Base-by-base conservation (phyloP, 179 eudicot species). In the Gypsophila paniculata region DNA sequence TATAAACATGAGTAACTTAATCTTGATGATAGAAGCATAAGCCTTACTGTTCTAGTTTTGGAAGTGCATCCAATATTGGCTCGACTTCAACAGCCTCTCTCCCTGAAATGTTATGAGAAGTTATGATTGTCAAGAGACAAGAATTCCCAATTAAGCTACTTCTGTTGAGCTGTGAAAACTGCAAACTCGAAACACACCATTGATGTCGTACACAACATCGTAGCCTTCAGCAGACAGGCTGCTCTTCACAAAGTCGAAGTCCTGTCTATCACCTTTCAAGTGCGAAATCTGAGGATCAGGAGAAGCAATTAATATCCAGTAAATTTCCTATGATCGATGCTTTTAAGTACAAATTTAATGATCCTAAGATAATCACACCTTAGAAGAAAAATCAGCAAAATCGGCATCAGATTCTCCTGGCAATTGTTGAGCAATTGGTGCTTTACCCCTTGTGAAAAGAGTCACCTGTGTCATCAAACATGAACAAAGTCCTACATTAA, bases 181-280 rank as follows among this genome's bases (percentile, higher is more conserved):
- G 19, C 8, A 15, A 2, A 14, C 9, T 22, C 32, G 22, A 5
- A 14, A 59, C 80, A 13, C 65, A 91, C 96, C 98, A 70, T 93
- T 93, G 21, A 93, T 93, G 78, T 93, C 98, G 64, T 93, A 93
- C 46, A 93, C 91, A 44, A 93, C 98, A 76, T 93, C 93, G 59
- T 79, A 93, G 52, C 98, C 98, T 84, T 89, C 87, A n/a, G 96
- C 96, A 22, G 91, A 61, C 23, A 93, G 86, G 72, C 96, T 91
- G 70, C 84, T 77, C 72, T 83, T 93, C 25, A 93, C 98, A 25
- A 89, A 91, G 11, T 93, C 91, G 64, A 75, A 90, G 74, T 93
- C 98, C 82, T 85, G 82, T 58, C 96, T 85, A 69, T 93, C 98
- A 76, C 98, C 98, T 87, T 93, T 93, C 90, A 93, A 81, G 82